phyloP scores from a whole-genome alignment of 805 yeast species.

The Kodamaea neixiangensis region DNA sequence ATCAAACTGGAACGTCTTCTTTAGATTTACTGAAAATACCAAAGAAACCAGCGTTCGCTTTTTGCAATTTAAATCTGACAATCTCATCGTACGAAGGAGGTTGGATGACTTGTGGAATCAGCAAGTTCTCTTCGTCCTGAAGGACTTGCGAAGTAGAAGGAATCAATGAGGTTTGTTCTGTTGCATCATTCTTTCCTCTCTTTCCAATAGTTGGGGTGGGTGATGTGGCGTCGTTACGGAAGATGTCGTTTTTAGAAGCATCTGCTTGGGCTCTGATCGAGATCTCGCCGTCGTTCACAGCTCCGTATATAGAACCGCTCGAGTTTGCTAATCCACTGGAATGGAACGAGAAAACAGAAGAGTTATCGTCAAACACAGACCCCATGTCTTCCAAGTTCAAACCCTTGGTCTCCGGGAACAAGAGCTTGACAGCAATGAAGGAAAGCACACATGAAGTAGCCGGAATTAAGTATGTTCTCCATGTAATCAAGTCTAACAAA shows the following conservation, averaged over 20 bases:
- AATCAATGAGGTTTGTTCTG: conserved; percentile 1
- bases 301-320: conserved; percentile 9
- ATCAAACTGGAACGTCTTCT: neutral
- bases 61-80: conserved; percentile 21
- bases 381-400: conserved; percentile 91
- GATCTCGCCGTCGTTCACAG: conserved; percentile 7
- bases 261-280: conserved; percentile 4
- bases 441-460: conserved; percentile 76
- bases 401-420: conserved; percentile 91
- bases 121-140: conserved; percentile 32
- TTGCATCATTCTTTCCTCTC: conserved; percentile 2
- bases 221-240: conserved; percentile 5
- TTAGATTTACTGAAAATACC: neutral
- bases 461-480: conserved; percentile 83
- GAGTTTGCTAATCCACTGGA: conserved; percentile 24
- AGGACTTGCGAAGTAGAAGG: conserved; percentile 3
- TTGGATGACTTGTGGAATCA: conserved; percentile 33
- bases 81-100: conserved; percentile 36
- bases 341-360: conserved; percentile 45
- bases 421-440: conserved; percentile 65
- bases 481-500: conserved; percentile 69
- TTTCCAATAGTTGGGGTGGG: conserved; percentile 1
- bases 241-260: conserved; percentile 8
- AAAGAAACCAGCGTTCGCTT: neutral
- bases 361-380: conserved; percentile 70